phyloP scores from a whole-genome alignment of 2,329 filamentous ascomycete genomes.

The Chrysosporium keratinophilum region DNA sequence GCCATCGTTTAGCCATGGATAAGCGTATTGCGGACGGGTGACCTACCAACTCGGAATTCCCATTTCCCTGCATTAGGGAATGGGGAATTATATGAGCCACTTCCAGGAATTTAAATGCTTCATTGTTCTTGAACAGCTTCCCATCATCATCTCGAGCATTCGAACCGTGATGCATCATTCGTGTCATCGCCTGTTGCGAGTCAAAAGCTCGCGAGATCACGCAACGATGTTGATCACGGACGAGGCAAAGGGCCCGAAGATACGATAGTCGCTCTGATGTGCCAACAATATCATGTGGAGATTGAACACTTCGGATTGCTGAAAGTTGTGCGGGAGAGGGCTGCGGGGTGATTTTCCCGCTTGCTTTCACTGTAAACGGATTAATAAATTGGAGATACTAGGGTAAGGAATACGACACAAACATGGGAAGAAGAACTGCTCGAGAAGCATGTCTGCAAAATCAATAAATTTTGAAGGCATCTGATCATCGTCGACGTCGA shows the following conservation, averaged over 20 bases:
- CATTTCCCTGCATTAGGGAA: constrained; percentile 14
- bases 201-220: constrained; percentile 18
- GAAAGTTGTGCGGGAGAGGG: constrained; percentile 17
- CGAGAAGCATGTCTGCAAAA: constrained; percentile 17
- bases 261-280: constrained; percentile 6
- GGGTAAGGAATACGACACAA: background rate
- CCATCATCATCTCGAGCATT: constrained; percentile 18
- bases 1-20: background rate
- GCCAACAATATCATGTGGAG: constrained; percentile 2
- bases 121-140: background rate
- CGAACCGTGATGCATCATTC: constrained; percentile 5
- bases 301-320: constrained; percentile 12
- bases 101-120: constrained; percentile 4
- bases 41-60: constrained; percentile 15
- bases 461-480: background rate
- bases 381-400: background rate
- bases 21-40: background rate
- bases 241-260: constrained; percentile 15
- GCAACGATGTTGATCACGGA: constrained; percentile 18
- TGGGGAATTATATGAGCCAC: constrained; percentile 19
- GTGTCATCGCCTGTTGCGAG: constrained; percentile 13
- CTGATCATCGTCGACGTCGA: constrained; percentile 3
- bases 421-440: constrained; percentile 17
- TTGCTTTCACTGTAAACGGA: constrained; percentile 13
- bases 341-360: constrained; percentile 15